Base-by-base conservation (phyloP, 768 basidiomycete species). In the Erythrobasidium yunnanense region DNA sequence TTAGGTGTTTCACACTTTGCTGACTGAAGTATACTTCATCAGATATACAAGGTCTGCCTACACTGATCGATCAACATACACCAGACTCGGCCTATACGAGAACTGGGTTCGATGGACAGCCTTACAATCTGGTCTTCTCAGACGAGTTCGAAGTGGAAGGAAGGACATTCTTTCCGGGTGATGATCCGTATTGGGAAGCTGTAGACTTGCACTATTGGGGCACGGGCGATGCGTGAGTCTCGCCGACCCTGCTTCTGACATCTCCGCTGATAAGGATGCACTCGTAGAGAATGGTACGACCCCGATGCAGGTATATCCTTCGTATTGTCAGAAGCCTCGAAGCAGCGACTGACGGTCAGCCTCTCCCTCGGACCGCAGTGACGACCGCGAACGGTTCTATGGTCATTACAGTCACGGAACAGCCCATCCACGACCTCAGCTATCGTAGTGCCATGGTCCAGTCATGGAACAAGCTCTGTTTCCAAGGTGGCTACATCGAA, bases 101-200 rank as follows among this genome's bases (percentile, higher is more conserved):
- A 32, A 42, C 42, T 27, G 51, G 53, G 53, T 45, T 29, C 29
- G 65, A 66, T 34, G 68, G 68, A n/a, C 49, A 56, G n/a, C 33
- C n/a, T n/a, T 55, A 70, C n/a, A 78, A 85, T 58, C 83, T 99
- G 30, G 86, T 88, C 1, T 97, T 91, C 78, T 89, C 87, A 63
- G 87, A 88, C 74, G 87, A 88, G 76, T 93, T 85, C 81, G 85
- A 83, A 78, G 82, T 69, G 74, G 86, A 79, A 70, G 91, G 79
- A 69, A 84, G 74, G 77, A 87, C 80, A 76, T 87, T 83, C 81
- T 90, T 70, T 81, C 87, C 77, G 74, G 66, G 71, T 15, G 79
- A 79, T 60, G 78, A 78, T 54, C 78, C 79, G 0, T 81, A 76
- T 66, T 81, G 79, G 79, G 74, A 78, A 68, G 80, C 79, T 7